Base-by-base conservation (phyloP, 805 yeast genomes). In the Maudiozyma turicensis region DNA sequence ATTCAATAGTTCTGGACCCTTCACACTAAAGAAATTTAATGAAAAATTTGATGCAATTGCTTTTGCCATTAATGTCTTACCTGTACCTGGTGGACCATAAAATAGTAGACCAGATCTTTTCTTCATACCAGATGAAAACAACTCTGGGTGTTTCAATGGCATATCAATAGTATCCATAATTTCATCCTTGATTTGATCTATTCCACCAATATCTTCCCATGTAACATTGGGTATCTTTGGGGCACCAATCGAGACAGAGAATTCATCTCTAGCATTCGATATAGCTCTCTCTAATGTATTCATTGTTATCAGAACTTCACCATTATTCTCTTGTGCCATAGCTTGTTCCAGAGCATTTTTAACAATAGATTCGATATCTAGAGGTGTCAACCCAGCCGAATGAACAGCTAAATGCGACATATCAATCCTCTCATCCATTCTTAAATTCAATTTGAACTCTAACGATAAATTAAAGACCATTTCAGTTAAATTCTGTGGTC, bases 1-100 rank as follows among this genome's bases (percentile, higher is more conserved):
- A 65, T 93, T 93, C 58, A 93, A 73, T 50, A 93, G 73, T 66
- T 93, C 99, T 0, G 99, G 99, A 28, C 99, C 99, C 65, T 93
- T 93, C 13, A 93, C 97, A 56, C 95, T 86, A 67, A 93, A 90
- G 66, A 93, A 93, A 65, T 93, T 93, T 53, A 93, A 73, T 3
- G 96, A 85, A 66, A 91, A 93, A 56, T 90, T 87, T 0, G 97
- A 87, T 2, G 99, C 99, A 57, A 93, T 93, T 0, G 98, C 98
- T 65, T 93, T 93, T 10, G 99, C 99, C 51, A 93, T 73, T 31
- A 93, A 72, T 0, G 99, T 93, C 64, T 93, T 93, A 57, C 99
- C 99, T 0, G 99, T 93, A 28, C 99, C 99, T 0, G 99, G 99
- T 0, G 99, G 99, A 0, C 99, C 99, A 68, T 93, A 93, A 64